These are phyloP conservation scores for Rhizopogon rudus DNA, from an alignment of 768 basidiomycete genomes.

Conservation along the genomic window DNA sequence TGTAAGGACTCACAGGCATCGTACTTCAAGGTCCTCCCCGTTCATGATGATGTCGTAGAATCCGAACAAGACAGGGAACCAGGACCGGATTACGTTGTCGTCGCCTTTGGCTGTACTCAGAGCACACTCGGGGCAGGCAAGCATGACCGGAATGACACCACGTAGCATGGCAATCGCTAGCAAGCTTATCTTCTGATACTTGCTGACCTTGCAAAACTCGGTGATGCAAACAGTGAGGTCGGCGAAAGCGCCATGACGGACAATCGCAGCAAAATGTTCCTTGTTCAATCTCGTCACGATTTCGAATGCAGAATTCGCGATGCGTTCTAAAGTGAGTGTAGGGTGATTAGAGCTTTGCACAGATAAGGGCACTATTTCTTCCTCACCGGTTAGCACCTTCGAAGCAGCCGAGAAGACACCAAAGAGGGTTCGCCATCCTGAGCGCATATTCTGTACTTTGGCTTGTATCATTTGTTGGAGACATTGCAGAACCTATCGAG, in stretches of 20 bases:
- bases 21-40: slow-evolving; percentile 96
- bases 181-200: slow-evolving; percentile 97
- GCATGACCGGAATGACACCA: slow-evolving; percentile 89
- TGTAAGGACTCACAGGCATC: slow-evolving; percentile 72
- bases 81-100: slow-evolving; percentile 92
- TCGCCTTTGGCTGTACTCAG: slow-evolving; percentile 44
- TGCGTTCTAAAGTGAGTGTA: slow-evolving; percentile 54
- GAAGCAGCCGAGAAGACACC: slow-evolving; percentile 97
- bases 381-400: slow-evolving; percentile 79
- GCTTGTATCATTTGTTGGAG: slow-evolving; percentile 99
- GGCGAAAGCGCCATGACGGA: slow-evolving; percentile 90
- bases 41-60: slow-evolving; percentile 99
- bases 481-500: slow-evolving; percentile 83
- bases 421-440: slow-evolving; percentile 99
- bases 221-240: slow-evolving; percentile 97
- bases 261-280: slow-evolving; percentile 87
- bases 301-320: slow-evolving; percentile 92
- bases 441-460: slow-evolving; percentile 89
- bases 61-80: slow-evolving; percentile 96
- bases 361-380: not conserved
- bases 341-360: not conserved
- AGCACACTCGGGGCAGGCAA: slow-evolving; percentile 69
- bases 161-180: slow-evolving; percentile 96
- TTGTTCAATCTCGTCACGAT: slow-evolving; percentile 89
- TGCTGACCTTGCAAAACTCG: slow-evolving; percentile 99